Evolutionary conservation across 129 eudicot genomes (phyloP), one percentile per base, ranked within the genome.

Genomic region (Calendula officinalis): DNA sequence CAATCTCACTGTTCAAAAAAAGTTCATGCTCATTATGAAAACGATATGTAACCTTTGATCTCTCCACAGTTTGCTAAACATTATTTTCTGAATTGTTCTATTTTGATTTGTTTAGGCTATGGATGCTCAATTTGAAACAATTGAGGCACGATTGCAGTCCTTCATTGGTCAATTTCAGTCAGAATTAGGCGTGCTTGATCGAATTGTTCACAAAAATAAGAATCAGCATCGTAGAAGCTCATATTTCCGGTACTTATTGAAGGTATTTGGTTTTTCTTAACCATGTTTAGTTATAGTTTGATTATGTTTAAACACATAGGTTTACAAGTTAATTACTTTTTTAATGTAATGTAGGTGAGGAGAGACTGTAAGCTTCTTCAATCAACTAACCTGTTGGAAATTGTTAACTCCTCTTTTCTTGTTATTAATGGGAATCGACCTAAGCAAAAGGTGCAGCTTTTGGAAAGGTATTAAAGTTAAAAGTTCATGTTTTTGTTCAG

Each of bases 221-320:
- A 92, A 92, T 74, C 98, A 92, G 66, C 98, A 92, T 44, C 77
- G 95, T 8, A 81, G 95, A 70, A 73, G 86, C 73, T 80, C 86
- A 3, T 88, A 91, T 75, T 92, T 92, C 50, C 91, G 77, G 36
- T 81, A 78, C 77, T 69, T 92, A 66, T 41, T 81, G 43, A 88
- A 92, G 98, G 98, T 91, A 57, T 22, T 22, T 16, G 39, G 9
- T 67, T 41, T 6, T 53, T 14, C 30, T 22, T 22, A 22, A 22
- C 30, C 30, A 22, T 22, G 30, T 22, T 22, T 22, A 22, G 2
- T 22, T 22, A 22, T 22, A 22, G 8, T 55, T 62, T 72, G 14
- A 8, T 17, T 8, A 71, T 39, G 36, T 8, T 30, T 39, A 22
- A 22, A 22, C 12, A 15, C 11, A 3, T 33, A 55, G 7, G 48